Evolutionary conservation across 768 basidiomycete species (phyloP).

Genomic region (Auriscalpium microsporum): DNA sequence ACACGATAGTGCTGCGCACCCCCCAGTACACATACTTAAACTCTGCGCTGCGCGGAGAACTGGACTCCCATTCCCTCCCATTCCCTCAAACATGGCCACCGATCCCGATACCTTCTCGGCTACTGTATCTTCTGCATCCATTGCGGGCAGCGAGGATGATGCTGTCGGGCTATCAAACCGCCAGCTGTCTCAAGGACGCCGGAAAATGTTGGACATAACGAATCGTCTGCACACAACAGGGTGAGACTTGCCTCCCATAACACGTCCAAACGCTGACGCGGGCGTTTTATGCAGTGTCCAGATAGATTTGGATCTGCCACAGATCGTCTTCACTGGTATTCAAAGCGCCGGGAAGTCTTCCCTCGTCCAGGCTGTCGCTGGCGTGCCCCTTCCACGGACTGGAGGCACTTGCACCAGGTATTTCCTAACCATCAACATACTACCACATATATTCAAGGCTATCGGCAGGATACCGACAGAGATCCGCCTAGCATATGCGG

Average conservation of each 20-base stretch:
- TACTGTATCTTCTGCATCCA: too few relatives aligned
- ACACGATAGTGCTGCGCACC: too few relatives aligned
- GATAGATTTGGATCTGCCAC: neutral
- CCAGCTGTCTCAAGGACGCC: constrained; percentile 30
- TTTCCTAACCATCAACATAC: neutral
- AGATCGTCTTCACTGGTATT: neutral
- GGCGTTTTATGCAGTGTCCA: neutral
- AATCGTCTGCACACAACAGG: constrained; percentile 55
- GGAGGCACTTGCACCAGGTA: constrained; percentile 71
- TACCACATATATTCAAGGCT: neutral
- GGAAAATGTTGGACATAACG: constrained; percentile 46
- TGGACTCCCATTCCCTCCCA: too few relatives aligned
- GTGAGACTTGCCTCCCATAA: constrained; percentile 23
- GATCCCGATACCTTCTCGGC: too few relatives aligned
- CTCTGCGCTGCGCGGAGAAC: too few relatives aligned
- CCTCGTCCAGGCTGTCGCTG: constrained; percentile 68
- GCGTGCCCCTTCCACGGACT: constrained; percentile 59
- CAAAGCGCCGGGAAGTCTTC: constrained; percentile 24
- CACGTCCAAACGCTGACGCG: neutral
- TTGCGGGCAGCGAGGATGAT: too few relatives aligned
- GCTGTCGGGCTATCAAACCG: constrained; percentile 45
- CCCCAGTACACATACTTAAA: too few relatives aligned
- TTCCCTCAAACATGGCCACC: too few relatives aligned
- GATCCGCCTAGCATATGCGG: constrained; percentile 22
- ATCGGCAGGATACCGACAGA: constrained; percentile 29